These are phyloP conservation scores for Gossypium rotundifolium DNA, from an alignment of 345 rosid species.

Conservation along the genomic window DNA sequence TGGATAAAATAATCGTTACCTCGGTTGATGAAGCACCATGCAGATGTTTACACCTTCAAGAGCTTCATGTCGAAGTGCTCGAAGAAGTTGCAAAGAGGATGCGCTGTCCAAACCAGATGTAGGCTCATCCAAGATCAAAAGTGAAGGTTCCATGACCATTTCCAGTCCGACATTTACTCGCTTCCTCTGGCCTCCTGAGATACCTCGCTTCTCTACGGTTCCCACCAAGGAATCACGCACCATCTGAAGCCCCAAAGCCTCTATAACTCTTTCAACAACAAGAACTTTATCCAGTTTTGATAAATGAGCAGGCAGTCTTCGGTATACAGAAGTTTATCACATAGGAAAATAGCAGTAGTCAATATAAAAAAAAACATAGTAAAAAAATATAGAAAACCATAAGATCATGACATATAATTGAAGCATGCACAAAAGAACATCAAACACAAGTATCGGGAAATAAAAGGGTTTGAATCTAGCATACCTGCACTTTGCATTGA, in stretches of 20 bases:
- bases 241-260: conserved; percentile 75
- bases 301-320: conserved; percentile 62
- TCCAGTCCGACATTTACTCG: conserved; percentile 93
- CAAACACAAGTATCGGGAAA: neutral
- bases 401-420: neutral
- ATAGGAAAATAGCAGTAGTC: conserved; percentile 3
- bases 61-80: conserved; percentile 88
- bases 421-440: conserved; percentile 4
- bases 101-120: conserved; percentile 99
- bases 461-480: neutral
- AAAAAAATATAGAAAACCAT: neutral
- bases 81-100: conserved; percentile 80
- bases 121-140: conserved; percentile 89
- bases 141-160: conserved; percentile 97
- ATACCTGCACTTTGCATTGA: conserved; percentile 84
- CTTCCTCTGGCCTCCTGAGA: conserved; percentile 97
- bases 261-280: conserved; percentile 85
- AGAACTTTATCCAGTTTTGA: conserved; percentile 73
- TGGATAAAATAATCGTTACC: conserved; percentile 28
- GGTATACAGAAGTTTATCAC: conserved; percentile 5
- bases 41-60: conserved; percentile 89
- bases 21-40: conserved; percentile 97
- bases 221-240: conserved; percentile 87
- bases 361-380: neutral
- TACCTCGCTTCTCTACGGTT: conserved; percentile 88